Evolutionary conservation across 768 basidiomycete species (phyloP), one percentile per base, ranked within the genome.

Genomic region (Boletus sp.): DNA sequence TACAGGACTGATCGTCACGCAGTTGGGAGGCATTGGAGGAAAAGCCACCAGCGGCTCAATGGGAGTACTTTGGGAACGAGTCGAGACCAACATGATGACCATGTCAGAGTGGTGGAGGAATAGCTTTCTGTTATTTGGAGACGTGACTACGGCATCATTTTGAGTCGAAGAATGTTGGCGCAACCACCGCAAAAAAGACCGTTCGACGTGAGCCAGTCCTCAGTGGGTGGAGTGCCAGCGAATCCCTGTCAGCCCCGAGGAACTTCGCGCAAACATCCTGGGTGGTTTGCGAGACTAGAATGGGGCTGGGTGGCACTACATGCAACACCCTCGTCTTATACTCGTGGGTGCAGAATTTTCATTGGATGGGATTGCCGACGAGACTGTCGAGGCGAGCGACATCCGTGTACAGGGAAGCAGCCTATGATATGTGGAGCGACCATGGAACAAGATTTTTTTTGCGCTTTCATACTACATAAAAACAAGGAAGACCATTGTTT

Each of bases 1-100:
- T 39, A 34, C 14, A 32, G 40, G 39, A 54, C 49, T 57, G 41
- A 59, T 30, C 32, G 5, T 57, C 4, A 21, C 54, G 42, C 61
- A 93, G 95, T 37, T 97, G 93, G 93, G 94, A 96, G 69, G 79
- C 90, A 15, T 74, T 97, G 57, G 87, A 87, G 66, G 88, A 92
- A 69, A 86, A 83, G 54, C 83, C 92, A 23, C 83, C 83, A 56
- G 77, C 80, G 11, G 89, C 88, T 21, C 94, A 97, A 71, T 98
- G 94, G 93, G 83, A 88, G 63, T 91, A 93, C 67, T 78, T 83
- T 71, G 85, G 83, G 53, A 79, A 80, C 71, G 74, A 74, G 34
- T 72, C 80, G 38, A 72, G 67, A 38, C 73, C 77, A 25, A 72
- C 73, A 55, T 77, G 69, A 58, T 70, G 61, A 59, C 53, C 9